Conservation (phyloP, 1,139 yeast genomes). For the Pichia sp. region DNA sequence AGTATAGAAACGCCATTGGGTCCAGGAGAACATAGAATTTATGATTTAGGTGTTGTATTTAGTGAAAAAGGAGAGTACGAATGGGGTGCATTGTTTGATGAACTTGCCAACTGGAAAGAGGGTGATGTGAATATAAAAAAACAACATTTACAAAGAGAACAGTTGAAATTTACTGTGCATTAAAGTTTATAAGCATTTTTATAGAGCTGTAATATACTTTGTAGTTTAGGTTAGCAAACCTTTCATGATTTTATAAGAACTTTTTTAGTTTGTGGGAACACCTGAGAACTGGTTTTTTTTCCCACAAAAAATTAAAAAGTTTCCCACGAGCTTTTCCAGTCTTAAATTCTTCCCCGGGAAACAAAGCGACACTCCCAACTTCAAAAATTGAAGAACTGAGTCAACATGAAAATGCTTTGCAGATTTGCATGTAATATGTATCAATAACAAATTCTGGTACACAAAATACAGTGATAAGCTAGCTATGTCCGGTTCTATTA, state of each 20-base stretch:
- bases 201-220: not conserved
- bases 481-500: conserved; percentile 26
- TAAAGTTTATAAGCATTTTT: not conserved
- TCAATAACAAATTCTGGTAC: not conserved
- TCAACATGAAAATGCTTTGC: not conserved
- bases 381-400: not conserved
- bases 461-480: not conserved
- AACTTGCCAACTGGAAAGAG: conserved; percentile 22
- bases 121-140: conserved; percentile 19
- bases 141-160: conserved; percentile 28
- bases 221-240: not conserved
- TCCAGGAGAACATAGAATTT: conserved; percentile 37
- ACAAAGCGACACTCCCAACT: not conserved
- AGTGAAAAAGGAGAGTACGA: conserved; percentile 70
- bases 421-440: not conserved
- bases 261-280: not conserved
- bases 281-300: not conserved
- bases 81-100: conserved; percentile 70
- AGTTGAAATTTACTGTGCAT: conserved; percentile 22
- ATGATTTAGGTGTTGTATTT: conserved; percentile 51
- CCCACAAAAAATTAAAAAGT: too few relatives aligned
- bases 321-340: too few relatives aligned
- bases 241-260: not conserved
- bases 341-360: not conserved
- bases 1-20: conserved; percentile 37